Conservation (phyloP, 371 early-diverging fungal genomes). For the Mortierella sp. region DNA sequence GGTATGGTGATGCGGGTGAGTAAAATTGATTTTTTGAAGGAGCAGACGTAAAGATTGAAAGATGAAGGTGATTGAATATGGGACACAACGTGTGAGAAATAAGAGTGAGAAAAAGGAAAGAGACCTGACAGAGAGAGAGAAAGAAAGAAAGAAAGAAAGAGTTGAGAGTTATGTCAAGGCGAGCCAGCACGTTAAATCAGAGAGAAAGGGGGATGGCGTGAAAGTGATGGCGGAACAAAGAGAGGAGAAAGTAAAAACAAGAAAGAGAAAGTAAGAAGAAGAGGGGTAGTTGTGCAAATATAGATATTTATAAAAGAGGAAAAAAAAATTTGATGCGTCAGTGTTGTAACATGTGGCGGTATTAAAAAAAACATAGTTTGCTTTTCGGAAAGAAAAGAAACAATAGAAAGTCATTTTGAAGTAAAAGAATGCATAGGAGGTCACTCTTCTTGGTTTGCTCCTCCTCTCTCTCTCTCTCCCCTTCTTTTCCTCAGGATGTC, state of each 20-base stretch:
- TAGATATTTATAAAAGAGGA: neutral
- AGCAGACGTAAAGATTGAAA: neutral
- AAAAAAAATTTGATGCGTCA: too few species aligned
- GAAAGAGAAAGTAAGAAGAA: neutral
- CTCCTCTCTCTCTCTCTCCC: neutral
- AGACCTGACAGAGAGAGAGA: slow-evolving; percentile 1
- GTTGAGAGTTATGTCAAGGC: too few species aligned
- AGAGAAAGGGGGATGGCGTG: too few species aligned
- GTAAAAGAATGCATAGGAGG: neutral
- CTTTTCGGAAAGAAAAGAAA: neutral
- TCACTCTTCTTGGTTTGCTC: neutral
- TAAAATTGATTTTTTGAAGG: neutral
- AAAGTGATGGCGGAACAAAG: too few species aligned
- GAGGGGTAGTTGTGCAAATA: neutral
- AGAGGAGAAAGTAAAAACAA: neutral
- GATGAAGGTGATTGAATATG: too few species aligned
- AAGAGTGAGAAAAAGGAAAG: neutral
- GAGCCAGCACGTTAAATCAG: too few species aligned
- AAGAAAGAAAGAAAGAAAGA: slow-evolving; percentile 1
- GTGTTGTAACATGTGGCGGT: too few species aligned
- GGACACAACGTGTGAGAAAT: neutral
- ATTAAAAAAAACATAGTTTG: neutral
- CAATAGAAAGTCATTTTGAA: neutral
- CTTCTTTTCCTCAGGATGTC: neutral
- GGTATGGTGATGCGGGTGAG: too few species aligned